phyloP scores from a whole-genome alignment of 192 early-diverging fungal species.

The Coemansia sp. region DNA sequence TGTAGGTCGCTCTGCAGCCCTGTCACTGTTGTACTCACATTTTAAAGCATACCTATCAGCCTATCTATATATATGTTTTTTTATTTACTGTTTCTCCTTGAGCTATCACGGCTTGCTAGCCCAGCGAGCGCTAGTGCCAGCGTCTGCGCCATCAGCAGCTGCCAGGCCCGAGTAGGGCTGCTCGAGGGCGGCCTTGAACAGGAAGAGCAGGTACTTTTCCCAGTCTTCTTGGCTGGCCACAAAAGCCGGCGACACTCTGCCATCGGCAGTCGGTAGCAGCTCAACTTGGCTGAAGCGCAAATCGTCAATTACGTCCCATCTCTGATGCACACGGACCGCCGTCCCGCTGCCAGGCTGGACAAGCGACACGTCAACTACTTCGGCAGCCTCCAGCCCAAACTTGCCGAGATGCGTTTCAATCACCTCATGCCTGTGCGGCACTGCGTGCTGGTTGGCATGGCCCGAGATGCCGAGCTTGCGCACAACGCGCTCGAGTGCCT shows the following conservation, averaged over 20 bases:
- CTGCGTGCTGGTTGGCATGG: not conserved
- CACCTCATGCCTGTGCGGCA: constrained; percentile 19
- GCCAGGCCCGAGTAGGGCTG: not conserved
- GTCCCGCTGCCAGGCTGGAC: constrained; percentile 7
- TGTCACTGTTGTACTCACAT: not conserved
- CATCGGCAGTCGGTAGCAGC: constrained; percentile 18
- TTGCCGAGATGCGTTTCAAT: constrained; percentile 11
- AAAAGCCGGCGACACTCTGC: not conserved
- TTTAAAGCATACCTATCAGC: not conserved
- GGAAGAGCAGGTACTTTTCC: constrained; percentile 2
- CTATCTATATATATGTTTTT: not conserved
- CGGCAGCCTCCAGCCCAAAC: constrained; percentile 18
- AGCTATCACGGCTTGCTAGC: not conserved
- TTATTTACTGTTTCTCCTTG: not conserved
- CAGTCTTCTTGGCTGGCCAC: constrained; percentile 6
- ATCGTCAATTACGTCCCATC: constrained; percentile 40
- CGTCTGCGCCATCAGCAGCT: not conserved
- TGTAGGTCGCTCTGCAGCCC: not conserved
- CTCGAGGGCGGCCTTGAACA: constrained; percentile 17
- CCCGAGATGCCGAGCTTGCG: constrained; percentile 15
- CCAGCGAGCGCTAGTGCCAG: not conserved
- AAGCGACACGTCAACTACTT: constrained; percentile 25
- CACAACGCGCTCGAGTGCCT: constrained; percentile 5
- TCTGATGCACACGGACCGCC: constrained; percentile 22
- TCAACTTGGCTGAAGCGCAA: constrained; percentile 34